These are phyloP conservation scores for Wickerhamiella pararugosa DNA, from an alignment of 1,139 yeast genomes.

Conservation along the genomic window DNA sequence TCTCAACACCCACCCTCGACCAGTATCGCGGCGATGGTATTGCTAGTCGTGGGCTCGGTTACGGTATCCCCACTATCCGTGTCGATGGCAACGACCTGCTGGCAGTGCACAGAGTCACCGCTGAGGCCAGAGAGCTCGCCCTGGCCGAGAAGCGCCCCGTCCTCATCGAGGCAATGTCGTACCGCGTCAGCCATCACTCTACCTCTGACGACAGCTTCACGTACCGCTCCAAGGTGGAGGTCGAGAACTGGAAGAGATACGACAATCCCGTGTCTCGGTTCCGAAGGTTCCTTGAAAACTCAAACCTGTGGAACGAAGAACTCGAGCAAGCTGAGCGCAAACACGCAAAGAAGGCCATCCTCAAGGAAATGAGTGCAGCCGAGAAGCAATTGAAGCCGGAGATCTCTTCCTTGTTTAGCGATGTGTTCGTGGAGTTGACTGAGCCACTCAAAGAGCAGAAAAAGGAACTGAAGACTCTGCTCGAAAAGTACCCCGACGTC, in stretches of 20 bases:
- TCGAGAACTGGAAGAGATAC: slow-evolving; percentile 25
- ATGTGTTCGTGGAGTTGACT: slow-evolving; percentile 18
- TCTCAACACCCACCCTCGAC: slow-evolving; percentile 25
- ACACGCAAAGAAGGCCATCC: slow-evolving; percentile 18
- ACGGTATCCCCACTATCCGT: slow-evolving; percentile 25
- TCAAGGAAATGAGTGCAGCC: slow-evolving; percentile 21
- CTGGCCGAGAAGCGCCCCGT: slow-evolving; percentile 22
- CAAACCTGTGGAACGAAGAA: slow-evolving; percentile 23
- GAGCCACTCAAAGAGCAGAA: slow-evolving; percentile 20
- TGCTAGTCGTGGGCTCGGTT: slow-evolving; percentile 25
- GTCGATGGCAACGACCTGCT: slow-evolving; percentile 26
- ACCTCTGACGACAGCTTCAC: slow-evolving; percentile 28
- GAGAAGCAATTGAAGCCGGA: slow-evolving; percentile 23
- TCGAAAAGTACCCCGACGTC: slow-evolving; percentile 22
- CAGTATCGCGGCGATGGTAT: slow-evolving; percentile 28
- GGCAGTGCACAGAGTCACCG: slow-evolving; percentile 24
- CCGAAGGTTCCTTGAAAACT: slow-evolving; percentile 23
- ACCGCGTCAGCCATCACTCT: slow-evolving; percentile 27
- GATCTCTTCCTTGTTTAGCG: slow-evolving; percentile 20
- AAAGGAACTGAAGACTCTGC: slow-evolving; percentile 20
- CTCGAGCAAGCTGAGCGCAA: slow-evolving; percentile 19
- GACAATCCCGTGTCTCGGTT: slow-evolving; percentile 25
- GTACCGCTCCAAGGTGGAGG: slow-evolving; percentile 24
- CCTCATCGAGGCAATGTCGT: slow-evolving; percentile 26
- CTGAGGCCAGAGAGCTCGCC: slow-evolving; percentile 22